phyloP scores from a whole-genome alignment of 352 stramenopile genomes.

The Pythium grandisporangium region DNA sequence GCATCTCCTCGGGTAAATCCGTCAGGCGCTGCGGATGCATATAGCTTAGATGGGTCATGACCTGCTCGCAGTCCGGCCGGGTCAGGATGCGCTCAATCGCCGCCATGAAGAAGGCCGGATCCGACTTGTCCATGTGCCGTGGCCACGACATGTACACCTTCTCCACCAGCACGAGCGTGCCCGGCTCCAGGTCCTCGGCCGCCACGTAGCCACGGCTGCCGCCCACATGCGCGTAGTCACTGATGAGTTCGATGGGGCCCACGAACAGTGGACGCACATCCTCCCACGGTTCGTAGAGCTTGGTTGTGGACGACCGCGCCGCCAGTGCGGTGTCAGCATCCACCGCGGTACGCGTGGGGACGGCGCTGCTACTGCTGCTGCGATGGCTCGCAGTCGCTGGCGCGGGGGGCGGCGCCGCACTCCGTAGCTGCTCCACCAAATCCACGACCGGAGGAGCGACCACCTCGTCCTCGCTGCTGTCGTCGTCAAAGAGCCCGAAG shows the following conservation, averaged over 20 bases:
- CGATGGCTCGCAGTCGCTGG: background rate
- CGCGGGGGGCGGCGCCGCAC: slow-evolving; percentile 2
- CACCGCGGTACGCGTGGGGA: too few relatives aligned
- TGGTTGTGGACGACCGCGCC: slow-evolving; percentile 12
- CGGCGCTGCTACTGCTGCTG: too few relatives aligned
- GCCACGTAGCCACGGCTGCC: slow-evolving; percentile 88
- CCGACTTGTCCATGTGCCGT: slow-evolving; percentile 64
- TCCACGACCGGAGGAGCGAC: slow-evolving; percentile 8
- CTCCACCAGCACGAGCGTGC: slow-evolving; percentile 88
- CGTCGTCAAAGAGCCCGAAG: slow-evolving; percentile 79
- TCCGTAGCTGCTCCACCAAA: slow-evolving; percentile 14
- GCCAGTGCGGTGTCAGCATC: too few relatives aligned
- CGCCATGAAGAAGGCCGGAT: slow-evolving; percentile 78
- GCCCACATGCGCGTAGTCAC: slow-evolving; percentile 43
- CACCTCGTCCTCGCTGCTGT: slow-evolving; percentile 58
- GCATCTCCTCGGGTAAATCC: slow-evolving; percentile 47
- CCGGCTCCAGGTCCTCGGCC: slow-evolving; percentile 56
- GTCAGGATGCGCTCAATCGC: slow-evolving; percentile 84
- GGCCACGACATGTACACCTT: slow-evolving; percentile 88
- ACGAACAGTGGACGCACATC: slow-evolving; percentile 75
- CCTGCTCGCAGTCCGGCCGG: slow-evolving; percentile 44
- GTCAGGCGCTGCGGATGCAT: slow-evolving; percentile 82
- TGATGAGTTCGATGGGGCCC: slow-evolving; percentile 64
- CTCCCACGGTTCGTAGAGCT: slow-evolving; percentile 61
- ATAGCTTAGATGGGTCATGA: slow-evolving; percentile 71